phyloP scores from a whole-genome alignment of 257 asterid genomes.

The Osmanthus fragrans region DNA sequence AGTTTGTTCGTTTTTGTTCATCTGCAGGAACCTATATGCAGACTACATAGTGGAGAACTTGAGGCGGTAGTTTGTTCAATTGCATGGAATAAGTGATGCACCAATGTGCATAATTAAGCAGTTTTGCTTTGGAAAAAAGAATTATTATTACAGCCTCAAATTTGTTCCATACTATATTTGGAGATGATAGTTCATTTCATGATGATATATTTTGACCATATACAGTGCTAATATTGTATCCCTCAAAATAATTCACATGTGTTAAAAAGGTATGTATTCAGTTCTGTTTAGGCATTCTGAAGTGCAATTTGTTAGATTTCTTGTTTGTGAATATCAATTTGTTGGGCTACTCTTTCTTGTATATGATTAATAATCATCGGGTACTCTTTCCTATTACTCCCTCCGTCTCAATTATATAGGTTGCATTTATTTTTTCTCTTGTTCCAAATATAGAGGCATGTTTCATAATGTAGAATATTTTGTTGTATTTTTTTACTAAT shows the following conservation, averaged over 20 bases:
- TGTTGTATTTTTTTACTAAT: too few relatives aligned
- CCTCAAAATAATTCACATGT: not conserved
- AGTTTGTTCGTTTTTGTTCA: not conserved
- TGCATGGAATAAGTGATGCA: not conserved
- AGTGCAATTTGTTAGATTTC: not conserved
- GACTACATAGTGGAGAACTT: slow-evolving; percentile 49
- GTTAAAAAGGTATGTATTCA: not conserved
- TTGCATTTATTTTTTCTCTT: too few relatives aligned
- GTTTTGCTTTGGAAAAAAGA: not conserved
- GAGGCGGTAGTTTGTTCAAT: slow-evolving; percentile 39
- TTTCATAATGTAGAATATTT: too few relatives aligned
- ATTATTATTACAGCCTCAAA: not conserved
- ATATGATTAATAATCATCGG: too few relatives aligned
- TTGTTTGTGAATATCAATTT: not conserved
- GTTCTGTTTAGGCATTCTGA: not conserved
- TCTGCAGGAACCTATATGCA: slow-evolving; percentile 48
- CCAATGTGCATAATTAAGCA: not conserved
- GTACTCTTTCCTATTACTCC: too few relatives aligned
- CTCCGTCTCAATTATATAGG: too few relatives aligned
- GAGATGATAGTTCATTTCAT: not conserved
- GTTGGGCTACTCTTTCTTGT: not conserved
- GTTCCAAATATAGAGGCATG: too few relatives aligned
- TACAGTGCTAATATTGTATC: too few relatives aligned
- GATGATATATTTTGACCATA: too few relatives aligned
- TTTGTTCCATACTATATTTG: not conserved